phyloP scores from a whole-genome alignment of 2,329 filamentous ascomycete species.

The Tolypocladium inflatum region DNA sequence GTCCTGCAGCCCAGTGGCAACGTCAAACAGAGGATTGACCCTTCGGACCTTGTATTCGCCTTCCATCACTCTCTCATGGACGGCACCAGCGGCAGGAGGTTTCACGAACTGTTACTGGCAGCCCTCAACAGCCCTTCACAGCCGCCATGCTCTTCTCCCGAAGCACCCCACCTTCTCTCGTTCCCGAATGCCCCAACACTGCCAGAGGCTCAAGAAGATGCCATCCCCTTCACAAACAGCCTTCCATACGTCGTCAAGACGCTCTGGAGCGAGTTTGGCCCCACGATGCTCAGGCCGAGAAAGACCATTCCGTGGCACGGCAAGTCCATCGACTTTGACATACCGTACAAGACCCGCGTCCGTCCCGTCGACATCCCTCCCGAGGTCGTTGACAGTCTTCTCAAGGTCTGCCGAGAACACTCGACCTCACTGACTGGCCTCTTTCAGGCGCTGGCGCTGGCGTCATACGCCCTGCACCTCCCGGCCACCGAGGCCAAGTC shows the following conservation, averaged over 20 bases:
- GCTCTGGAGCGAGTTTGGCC: conserved; percentile 30
- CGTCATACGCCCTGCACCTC: conserved; percentile 28
- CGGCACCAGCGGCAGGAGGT: conserved; percentile 35
- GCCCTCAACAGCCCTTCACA: conserved; percentile 23
- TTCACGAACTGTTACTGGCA: conserved; percentile 36
- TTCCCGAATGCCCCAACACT: conserved; percentile 22
- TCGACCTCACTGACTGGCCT: conserved; percentile 37
- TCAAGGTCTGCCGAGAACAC: conserved; percentile 30
- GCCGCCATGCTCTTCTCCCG: neutral
- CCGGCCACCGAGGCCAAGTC: conserved; percentile 18
- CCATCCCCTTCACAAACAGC: conserved; percentile 29
- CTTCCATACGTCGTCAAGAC: conserved; percentile 28
- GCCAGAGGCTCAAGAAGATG: conserved; percentile 28
- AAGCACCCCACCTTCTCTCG: conserved; percentile 15
- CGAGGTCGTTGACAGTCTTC: conserved; percentile 16
- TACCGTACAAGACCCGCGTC: conserved; percentile 24
- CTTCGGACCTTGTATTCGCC: conserved; percentile 34
- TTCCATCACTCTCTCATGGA: conserved; percentile 45
- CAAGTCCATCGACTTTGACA: conserved; percentile 20
- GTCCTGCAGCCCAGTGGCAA: conserved; percentile 18
- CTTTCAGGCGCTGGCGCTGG: conserved; percentile 34
- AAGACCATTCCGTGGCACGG: conserved; percentile 28
- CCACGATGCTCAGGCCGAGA: conserved; percentile 24
- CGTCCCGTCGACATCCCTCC: conserved; percentile 25
- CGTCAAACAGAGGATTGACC: conserved; percentile 4